A percentile compares a stretch with the other conserved stretches of the same genome.
Evolutionary conservation across 345 rosid species (phyloP).

Genomic region (Schrenkiella parvula): DNA sequence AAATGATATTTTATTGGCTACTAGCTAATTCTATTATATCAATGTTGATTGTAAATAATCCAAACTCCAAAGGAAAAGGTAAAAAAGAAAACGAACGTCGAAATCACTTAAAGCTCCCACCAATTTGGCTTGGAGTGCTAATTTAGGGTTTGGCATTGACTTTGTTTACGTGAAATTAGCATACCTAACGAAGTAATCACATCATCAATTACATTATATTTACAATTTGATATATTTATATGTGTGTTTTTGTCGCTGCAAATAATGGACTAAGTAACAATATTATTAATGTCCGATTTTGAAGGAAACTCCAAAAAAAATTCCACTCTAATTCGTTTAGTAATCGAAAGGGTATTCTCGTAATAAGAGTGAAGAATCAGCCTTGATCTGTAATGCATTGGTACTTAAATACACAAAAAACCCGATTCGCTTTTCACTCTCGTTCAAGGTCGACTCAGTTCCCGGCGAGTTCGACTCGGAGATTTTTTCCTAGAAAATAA

Average conservation of each 20-base stretch:
- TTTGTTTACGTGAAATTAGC: slow-evolving; percentile 21
- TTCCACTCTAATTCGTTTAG: not conserved
- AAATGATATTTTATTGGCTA: not conserved
- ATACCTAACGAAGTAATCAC: slow-evolving; percentile 23
- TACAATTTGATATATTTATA: not conserved
- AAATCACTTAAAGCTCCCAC: slow-evolving; percentile 34
- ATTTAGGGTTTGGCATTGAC: slow-evolving; percentile 33
- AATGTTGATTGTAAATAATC: not conserved
- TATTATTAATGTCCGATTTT: not conserved
- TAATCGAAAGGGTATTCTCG: not conserved
- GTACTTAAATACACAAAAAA: slow-evolving; percentile 20
- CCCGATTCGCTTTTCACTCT: slow-evolving; percentile 28
- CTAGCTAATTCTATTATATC: not conserved
- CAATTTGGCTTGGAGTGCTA: slow-evolving; percentile 32
- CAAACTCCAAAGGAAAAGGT: no score
- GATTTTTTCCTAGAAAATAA: not conserved
- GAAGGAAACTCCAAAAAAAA: slow-evolving; percentile 17
- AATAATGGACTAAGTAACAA: slow-evolving; percentile 21
- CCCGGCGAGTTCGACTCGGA: slow-evolving; percentile 35
- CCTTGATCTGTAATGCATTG: slow-evolving; percentile 10
- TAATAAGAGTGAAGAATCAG: slow-evolving; percentile 7
- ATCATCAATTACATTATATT: not conserved
- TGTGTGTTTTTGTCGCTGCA: not conserved
- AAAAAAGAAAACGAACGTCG: slow-evolving; percentile 21
- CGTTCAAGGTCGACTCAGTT: slow-evolving; percentile 34